Evolutionary conservation across 495 filamentous ascomycete species (phyloP).

Genomic region (Aspergillus asperescens): DNA sequence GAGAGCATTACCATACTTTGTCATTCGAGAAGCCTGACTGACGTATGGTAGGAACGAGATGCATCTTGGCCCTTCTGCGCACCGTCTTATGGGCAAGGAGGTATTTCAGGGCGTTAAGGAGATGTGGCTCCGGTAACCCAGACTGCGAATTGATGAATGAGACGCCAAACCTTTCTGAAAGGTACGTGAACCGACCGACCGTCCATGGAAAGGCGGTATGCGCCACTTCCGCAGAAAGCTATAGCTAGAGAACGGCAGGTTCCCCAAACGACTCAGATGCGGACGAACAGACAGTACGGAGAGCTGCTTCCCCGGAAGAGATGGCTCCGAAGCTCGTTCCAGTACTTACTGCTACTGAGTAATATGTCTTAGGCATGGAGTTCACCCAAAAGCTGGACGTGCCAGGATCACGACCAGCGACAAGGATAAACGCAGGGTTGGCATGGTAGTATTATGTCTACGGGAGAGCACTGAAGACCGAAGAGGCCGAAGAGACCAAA

Average conservation of each 20-base stretch:
- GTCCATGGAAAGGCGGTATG: neutral
- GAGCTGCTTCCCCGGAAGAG: neutral
- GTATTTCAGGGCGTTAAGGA: constrained; percentile 42
- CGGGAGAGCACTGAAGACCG: neutral
- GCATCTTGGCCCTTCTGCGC: constrained; percentile 45
- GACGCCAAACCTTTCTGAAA: neutral
- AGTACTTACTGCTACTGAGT: neutral
- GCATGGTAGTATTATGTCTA: constrained; percentile 19
- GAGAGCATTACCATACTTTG: neutral
- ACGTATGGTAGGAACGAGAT: constrained; percentile 44
- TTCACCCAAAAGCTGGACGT: constrained; percentile 3
- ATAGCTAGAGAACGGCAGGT: constrained; percentile 7
- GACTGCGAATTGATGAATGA: neutral
- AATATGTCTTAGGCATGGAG: constrained; percentile 13
- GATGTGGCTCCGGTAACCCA: constrained; percentile 25
- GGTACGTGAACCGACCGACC: neutral
- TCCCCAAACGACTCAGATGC: constrained; percentile 9
- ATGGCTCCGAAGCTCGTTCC: neutral
- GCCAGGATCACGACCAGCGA: neutral
- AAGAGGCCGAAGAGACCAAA: constrained; percentile 10
- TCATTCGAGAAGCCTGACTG: constrained; percentile 11
- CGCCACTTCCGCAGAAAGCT: constrained; percentile 6
- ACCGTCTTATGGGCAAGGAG: constrained; percentile 44
- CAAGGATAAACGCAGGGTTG: constrained; percentile 5
- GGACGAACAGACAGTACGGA: neutral